These are phyloP conservation scores for Clohesyomyces aquaticus DNA, from an alignment of 495 filamentous ascomycete species.

Conservation along the genomic window DNA sequence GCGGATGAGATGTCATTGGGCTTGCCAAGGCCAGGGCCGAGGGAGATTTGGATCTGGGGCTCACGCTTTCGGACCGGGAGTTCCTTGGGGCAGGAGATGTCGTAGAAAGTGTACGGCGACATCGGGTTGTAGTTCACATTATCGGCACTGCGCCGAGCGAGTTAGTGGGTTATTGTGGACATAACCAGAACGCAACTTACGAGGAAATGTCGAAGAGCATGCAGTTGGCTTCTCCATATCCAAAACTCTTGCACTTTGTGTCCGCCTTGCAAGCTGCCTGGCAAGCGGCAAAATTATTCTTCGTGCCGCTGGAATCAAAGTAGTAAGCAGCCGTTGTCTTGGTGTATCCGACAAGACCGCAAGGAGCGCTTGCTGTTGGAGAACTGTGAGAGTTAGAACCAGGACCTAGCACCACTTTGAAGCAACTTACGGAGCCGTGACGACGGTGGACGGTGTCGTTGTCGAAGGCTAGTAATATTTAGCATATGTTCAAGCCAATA, in stretches of 20 bases:
- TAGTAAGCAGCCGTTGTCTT: slow-evolving; percentile 31
- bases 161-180: too few species aligned
- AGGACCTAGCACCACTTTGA: background rate
- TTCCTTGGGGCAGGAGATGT: slow-evolving; percentile 24
- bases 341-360: slow-evolving; percentile 36
- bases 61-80: slow-evolving; percentile 36
- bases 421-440: slow-evolving; percentile 18
- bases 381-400: background rate
- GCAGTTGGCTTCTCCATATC: slow-evolving; percentile 38
- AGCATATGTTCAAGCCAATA: background rate
- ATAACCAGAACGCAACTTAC: slow-evolving; percentile 27
- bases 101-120: slow-evolving; percentile 40
- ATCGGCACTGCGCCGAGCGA: slow-evolving; percentile 17
- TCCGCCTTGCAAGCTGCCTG: slow-evolving; percentile 34
- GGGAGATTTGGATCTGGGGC: slow-evolving; percentile 32
- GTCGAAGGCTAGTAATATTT: background rate
- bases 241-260: slow-evolving; percentile 34
- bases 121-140: slow-evolving; percentile 38
- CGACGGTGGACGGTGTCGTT: slow-evolving; percentile 4
- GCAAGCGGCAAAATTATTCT: slow-evolving; percentile 35
- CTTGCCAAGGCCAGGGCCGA: slow-evolving; percentile 7
- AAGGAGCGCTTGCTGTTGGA: slow-evolving; percentile 10
- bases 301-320: slow-evolving; percentile 37
- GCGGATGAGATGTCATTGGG: slow-evolving; percentile 18
- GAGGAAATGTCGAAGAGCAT: slow-evolving; percentile 32